Conservation (phyloP, 495 filamentous ascomycete genomes). For the Echria macrotheca region DNA sequence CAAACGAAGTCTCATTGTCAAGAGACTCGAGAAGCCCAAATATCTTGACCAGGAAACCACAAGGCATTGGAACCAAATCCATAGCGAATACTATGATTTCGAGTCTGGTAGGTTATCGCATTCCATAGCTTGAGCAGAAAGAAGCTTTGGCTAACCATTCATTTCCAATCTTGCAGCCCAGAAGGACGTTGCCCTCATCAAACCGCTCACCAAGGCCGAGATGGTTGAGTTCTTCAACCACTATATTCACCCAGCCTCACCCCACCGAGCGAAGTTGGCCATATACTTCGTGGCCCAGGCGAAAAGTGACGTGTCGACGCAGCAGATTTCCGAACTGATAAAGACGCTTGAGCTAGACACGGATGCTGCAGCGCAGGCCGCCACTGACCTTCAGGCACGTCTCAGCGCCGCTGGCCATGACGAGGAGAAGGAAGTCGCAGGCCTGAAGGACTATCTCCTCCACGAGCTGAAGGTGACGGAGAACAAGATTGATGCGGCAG, state of each 20-base stretch:
- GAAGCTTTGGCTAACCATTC: constrained; percentile 1
- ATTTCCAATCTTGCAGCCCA: constrained; percentile 49
- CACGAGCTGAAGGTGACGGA: constrained; percentile 29
- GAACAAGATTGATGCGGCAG: constrained; percentile 28
- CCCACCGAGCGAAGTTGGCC: constrained; percentile 69
- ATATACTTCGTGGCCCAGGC: constrained; percentile 77
- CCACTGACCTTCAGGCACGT: constrained; percentile 29
- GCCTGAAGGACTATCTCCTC: constrained; percentile 32
- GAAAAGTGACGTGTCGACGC: constrained; percentile 37
- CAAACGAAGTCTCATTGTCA: constrained; percentile 84
- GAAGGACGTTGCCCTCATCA: constrained; percentile 69
- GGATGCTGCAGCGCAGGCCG: constrained; percentile 16
- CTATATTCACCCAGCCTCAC: constrained; percentile 70
- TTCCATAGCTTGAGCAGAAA: neutral
- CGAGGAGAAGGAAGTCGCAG: constrained; percentile 26
- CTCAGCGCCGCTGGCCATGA: constrained; percentile 31
- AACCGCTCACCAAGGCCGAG: constrained; percentile 68
- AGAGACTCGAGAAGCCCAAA: constrained; percentile 86
- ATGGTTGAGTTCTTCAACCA: constrained; percentile 72
- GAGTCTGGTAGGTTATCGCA: constrained; percentile 58
- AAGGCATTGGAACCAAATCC: constrained; percentile 80
- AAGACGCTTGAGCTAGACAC: constrained; percentile 26
- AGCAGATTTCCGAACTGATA: constrained; percentile 52
- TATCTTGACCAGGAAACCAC: constrained; percentile 79
- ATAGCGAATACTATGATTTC: constrained; percentile 85